Evolutionary conservation across 352 stramenopile species (phyloP).

Genomic region (Pythium phragmitis): DNA sequence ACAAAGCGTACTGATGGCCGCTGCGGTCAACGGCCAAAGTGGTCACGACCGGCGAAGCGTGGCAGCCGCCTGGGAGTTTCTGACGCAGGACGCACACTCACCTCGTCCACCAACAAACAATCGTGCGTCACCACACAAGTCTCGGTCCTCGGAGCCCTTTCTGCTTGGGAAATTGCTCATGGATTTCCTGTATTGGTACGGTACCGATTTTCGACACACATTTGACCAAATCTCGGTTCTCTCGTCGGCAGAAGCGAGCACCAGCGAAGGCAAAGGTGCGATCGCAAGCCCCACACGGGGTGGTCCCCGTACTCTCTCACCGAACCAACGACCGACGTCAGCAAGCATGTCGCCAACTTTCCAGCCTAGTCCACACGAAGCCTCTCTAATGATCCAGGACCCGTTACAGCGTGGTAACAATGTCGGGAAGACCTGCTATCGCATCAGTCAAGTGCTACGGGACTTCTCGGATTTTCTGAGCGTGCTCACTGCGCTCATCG

Average conservation of each 20-base stretch:
- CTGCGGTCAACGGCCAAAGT: conserved; percentile 25
- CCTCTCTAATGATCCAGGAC: conserved; percentile 67
- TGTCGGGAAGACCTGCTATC: conserved; percentile 82
- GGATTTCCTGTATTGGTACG: conserved; percentile 84
- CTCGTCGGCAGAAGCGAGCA: conserved; percentile 23
- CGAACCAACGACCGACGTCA: not conserved
- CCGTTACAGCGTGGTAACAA: conserved; percentile 75
- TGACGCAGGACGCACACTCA: conserved; percentile 3
- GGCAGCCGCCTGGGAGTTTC: conserved; percentile 17
- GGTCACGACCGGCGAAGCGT: conserved; percentile 8
- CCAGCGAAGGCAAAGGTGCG: conserved; percentile 1
- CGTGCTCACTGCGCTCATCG: conserved; percentile 77
- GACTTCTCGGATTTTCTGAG: conserved; percentile 85
- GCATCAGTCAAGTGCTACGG: conserved; percentile 79
- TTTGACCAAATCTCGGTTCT: conserved; percentile 64
- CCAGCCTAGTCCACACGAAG: conserved; percentile 34
- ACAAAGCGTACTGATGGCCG: conserved; percentile 32
- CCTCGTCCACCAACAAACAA: not conserved
- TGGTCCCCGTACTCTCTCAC: not conserved
- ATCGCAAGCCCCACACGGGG: conserved; percentile 11
- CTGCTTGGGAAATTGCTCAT: conserved; percentile 81
- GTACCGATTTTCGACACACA: conserved; percentile 77
- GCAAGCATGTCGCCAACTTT: not conserved
- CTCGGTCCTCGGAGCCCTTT: conserved; percentile 27
- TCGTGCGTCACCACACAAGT: conserved; percentile 21